Conservation (phyloP, 106 monocot genomes). For the Allium fistulosum region DNA sequence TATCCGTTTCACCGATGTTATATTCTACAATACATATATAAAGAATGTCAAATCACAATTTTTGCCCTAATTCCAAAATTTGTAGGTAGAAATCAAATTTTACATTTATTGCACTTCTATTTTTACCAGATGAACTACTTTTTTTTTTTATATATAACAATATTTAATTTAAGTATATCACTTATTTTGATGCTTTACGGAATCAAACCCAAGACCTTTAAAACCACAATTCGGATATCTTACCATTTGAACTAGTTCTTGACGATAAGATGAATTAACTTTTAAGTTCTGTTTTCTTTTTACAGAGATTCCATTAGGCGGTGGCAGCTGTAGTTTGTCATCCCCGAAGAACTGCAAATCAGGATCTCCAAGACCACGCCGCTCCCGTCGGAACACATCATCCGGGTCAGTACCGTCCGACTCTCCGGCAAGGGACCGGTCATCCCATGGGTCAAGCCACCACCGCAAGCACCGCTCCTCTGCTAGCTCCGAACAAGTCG, state of each 20-base stretch:
- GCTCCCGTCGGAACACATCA: background rate
- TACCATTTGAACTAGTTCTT: background rate
- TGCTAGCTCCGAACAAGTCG: no score
- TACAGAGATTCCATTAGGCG: constrained; percentile 3
- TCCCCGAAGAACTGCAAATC: background rate
- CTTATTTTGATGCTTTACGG: background rate
- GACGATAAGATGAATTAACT: background rate
- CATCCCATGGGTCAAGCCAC: constrained; percentile 1
- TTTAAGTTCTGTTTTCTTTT: background rate
- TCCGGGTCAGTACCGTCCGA: background rate
- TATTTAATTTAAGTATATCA: background rate
- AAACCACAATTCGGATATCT: background rate
- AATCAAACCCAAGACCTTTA: no score
- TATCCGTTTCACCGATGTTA: no score
- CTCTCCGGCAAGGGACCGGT: background rate
- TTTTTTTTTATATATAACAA: no score
- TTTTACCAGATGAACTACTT: no score
- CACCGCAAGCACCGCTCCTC: constrained; percentile 1
- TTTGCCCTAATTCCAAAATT: no score
- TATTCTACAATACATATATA: no score
- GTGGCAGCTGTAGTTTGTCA: background rate
- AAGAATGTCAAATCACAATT: no score
- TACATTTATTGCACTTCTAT: no score
- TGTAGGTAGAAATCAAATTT: no score
- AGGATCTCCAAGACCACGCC: background rate